These are phyloP conservation scores for Dunaliella salina DNA, from an alignment of 163 green algal species.

Conservation along the genomic window DNA sequence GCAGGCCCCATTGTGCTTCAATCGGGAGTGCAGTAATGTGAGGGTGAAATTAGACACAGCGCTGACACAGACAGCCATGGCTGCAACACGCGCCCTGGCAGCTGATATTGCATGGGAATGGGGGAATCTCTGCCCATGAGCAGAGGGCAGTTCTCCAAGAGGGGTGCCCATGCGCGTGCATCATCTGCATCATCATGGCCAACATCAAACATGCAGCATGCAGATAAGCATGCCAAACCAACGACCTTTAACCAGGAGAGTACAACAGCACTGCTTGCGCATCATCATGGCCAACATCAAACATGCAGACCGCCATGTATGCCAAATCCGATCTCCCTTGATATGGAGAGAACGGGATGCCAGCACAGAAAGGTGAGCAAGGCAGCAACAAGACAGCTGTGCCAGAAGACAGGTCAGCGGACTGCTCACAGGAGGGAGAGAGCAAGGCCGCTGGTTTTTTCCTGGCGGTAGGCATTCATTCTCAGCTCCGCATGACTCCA, in stretches of 20 bases:
- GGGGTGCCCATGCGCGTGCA: neutral
- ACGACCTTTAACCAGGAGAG: too few relatives aligned
- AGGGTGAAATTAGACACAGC: neutral
- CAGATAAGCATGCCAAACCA: neutral
- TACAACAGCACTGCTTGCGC: too few relatives aligned
- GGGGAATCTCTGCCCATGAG: conserved; percentile 4
- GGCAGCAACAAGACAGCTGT: neutral
- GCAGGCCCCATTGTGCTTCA: too few relatives aligned
- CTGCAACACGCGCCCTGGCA: neutral
- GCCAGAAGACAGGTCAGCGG: neutral
- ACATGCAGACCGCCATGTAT: too few relatives aligned
- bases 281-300: too few relatives aligned
- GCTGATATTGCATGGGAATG: neutral
- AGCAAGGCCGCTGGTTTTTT: neutral
- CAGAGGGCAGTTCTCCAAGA: conserved; percentile 1
- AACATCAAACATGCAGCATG: neutral
- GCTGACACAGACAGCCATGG: neutral
- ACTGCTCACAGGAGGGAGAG: neutral
- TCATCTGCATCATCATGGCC: too few relatives aligned
- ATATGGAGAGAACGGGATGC: too few relatives aligned
- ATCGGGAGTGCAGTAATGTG: neutral
- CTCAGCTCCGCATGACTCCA: conserved; percentile 1
- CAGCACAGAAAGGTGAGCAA: too few relatives aligned
- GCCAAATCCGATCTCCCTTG: too few relatives aligned
- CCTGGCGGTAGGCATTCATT: neutral